Percentiles rank a stretch among this genome's conserved stretches.
These are phyloP conservation scores for Pseudogymnoascus pannorum DNA, from an alignment of 2,329 filamentous ascomycete species.

Conservation along the genomic window DNA sequence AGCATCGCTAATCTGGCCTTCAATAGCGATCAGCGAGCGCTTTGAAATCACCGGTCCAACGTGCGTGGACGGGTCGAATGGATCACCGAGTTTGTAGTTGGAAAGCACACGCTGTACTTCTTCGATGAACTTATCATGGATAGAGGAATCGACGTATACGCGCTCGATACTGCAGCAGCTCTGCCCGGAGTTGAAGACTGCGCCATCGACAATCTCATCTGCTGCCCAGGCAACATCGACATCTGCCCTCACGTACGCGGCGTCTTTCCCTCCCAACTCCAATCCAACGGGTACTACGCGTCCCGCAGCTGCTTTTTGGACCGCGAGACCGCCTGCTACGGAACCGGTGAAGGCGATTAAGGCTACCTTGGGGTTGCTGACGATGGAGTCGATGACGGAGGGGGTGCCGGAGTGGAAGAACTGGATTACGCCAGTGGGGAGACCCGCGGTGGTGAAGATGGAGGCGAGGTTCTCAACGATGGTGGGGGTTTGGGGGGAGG, in stretches of 20 bases:
- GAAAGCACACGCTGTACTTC: conserved; percentile 73
- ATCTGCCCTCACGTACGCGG: conserved; percentile 79
- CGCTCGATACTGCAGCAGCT: conserved; percentile 91
- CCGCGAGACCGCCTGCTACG: conserved; percentile 75
- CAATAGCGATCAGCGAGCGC: conserved; percentile 67
- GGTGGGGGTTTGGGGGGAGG: conserved; percentile 89
- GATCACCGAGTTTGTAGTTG: conserved; percentile 83
- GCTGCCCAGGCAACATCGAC: conserved; percentile 88
- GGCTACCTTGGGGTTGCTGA: conserved; percentile 68
- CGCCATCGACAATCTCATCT: conserved; percentile 88
- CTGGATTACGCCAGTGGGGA: conserved; percentile 78
- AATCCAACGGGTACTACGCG: conserved; percentile 80
- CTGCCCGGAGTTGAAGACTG: conserved; percentile 98
- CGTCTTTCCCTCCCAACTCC: conserved; percentile 91
- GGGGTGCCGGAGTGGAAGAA: conserved; percentile 86
- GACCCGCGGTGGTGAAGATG: conserved; percentile 71
- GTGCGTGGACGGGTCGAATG: conserved; percentile 69
- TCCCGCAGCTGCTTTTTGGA: conserved; percentile 77
- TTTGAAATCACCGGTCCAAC: conserved; percentile 85
- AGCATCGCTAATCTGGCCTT: conserved; percentile 74
- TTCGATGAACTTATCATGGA: conserved; percentile 76
- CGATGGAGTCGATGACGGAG: conserved; percentile 66
- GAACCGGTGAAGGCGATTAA: conserved; percentile 92
- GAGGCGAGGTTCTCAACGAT: conserved; percentile 76
- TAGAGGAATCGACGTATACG: conserved; percentile 78